Conservation (phyloP, 768 basidiomycete genomes). For the Collybia sp. region DNA sequence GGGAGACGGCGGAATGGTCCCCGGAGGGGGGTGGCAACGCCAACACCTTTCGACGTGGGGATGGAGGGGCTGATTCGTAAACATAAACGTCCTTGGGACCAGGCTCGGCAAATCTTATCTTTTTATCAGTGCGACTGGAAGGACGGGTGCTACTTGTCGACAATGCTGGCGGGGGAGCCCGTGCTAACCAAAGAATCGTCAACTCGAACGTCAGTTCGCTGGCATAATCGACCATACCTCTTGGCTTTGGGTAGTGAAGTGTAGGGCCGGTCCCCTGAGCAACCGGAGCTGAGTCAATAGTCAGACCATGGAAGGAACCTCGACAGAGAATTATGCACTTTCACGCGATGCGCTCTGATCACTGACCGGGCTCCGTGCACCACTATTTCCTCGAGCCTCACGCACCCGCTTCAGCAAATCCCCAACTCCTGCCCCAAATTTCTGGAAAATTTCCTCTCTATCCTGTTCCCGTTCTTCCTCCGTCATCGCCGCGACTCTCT, state of each 20-base stretch:
- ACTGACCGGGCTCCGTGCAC: conserved; percentile 64
- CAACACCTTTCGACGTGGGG: conserved; percentile 57
- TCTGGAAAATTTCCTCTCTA: background rate
- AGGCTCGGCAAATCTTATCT: conserved; percentile 72
- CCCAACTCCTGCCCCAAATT: conserved; percentile 50
- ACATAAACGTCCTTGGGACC: conserved; percentile 73
- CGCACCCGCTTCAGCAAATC: conserved; percentile 56
- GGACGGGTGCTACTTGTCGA: conserved; percentile 53
- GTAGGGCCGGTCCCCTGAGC: no score
- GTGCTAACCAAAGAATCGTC: conserved; percentile 9
- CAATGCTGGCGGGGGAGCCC: conserved; percentile 40
- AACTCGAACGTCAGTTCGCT: background rate
- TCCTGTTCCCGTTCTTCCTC: background rate
- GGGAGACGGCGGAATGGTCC: conserved; percentile 33
- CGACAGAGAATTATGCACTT: conserved; percentile 61
- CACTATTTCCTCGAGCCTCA: conserved; percentile 46
- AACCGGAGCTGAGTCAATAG: no score
- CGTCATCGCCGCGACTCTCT: background rate
- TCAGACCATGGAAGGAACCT: no score
- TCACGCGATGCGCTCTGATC: conserved; percentile 58
- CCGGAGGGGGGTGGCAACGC: conserved; percentile 52
- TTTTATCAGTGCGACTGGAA: conserved; percentile 48
- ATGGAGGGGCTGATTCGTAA: conserved; percentile 77
- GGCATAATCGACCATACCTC: background rate
- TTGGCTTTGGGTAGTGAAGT: background rate